Evolutionary conservation across 2,329 filamentous ascomycete genomes (phyloP), one percentile per base, ranked within the genome.

Genomic region (Trichophyton mentagrophytes): DNA sequence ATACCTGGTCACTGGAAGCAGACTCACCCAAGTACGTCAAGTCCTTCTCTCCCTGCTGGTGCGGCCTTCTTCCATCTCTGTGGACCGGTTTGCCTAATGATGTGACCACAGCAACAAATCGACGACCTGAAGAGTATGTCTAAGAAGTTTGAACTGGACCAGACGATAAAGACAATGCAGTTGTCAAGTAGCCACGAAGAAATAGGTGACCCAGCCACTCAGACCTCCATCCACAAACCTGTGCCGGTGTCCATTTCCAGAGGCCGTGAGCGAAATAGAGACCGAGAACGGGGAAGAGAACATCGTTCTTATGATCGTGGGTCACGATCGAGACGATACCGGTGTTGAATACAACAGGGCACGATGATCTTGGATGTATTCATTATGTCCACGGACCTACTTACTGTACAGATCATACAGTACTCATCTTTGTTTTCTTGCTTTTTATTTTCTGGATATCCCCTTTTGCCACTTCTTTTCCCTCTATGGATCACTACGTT

Each of bases 121-220:
- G 74, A 78, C 62, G 77, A 79, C 63, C 70, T 79, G n/a, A 71
- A 72, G 58, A 67, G 69, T 30, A 74, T 78, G 69, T 78, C 77
- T 9, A 68, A 73, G 58, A 75, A 78, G 64, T 79, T 79, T 65
- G 77, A 79, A 65, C 70, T 69, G 58, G 75, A 78, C 62, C 76
- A 77, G 61, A 73, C 77, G 7, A 69, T 76, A 49, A 70, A 77
- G 22, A 78, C 78, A 76, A 64, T 61, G 27, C 59, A 64, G 30
- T 63, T 61, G 58, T 55, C 60, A n/a, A 58, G 59, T 22, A 33
- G 44, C 38, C 65, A 69, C 8, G 69, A 67, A 20, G 67, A 70
- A n/a, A 65, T 64, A 56, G 64, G 61, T 46, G 59, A 61, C 53
- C 64, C 68, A 46, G 62, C 36, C 33, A 64, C 63, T 9, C 73